Base-by-base conservation (phyloP, 2,329 filamentous ascomycete genomes). In the Ilyonectria mors-panacis region DNA sequence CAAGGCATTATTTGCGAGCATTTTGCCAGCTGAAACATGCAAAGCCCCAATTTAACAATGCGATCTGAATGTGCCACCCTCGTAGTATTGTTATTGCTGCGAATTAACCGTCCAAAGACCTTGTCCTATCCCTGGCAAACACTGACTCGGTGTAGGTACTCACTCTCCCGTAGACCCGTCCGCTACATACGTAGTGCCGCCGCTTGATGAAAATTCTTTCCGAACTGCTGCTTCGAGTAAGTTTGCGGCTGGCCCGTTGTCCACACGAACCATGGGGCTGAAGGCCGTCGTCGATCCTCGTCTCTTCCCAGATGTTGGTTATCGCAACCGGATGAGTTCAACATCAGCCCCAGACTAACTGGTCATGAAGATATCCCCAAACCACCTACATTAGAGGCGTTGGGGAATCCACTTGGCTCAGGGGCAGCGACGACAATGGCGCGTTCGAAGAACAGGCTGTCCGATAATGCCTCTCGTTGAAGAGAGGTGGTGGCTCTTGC, bases 321-420 rank as follows among this genome's bases (percentile, higher is more conserved):
- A 59, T 54, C 61, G 48, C 51, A 58, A 62, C 66, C 51, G 30
- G 48, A 26, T 35, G 55, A 21, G 23, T 28, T 59, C 17, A 19
- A 21, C 13, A 6, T 30, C 33, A 48, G 67, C 66, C 71, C 70
- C 68, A 59, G 71, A 70, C 66, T 70, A 68, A 37, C 39, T 65
- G 26, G 51, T 57, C 56, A 60, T 61, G 58, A 70, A 42, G 39
- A 63, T 56, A 30, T 63, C 50, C n/a, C 30, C 50, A 61, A 19
- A 47, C 55, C 59, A 58, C 50, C 33, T 42, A 39, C 60, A 44
- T 42, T 53, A 56, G 35, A 44, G 57, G 47, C n/a, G 63, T 59
- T 19, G 33, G 33, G 26, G 61, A 69, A 26, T 61, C 66, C 54
- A 63, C 62, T 65, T 59, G 35, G 50, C 33, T 44, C 48, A 61